Evolutionary conservation across 2,329 filamentous ascomycete species (phyloP), one percentile per base, ranked within the genome.

Genomic region (Claviceps africana): DNA sequence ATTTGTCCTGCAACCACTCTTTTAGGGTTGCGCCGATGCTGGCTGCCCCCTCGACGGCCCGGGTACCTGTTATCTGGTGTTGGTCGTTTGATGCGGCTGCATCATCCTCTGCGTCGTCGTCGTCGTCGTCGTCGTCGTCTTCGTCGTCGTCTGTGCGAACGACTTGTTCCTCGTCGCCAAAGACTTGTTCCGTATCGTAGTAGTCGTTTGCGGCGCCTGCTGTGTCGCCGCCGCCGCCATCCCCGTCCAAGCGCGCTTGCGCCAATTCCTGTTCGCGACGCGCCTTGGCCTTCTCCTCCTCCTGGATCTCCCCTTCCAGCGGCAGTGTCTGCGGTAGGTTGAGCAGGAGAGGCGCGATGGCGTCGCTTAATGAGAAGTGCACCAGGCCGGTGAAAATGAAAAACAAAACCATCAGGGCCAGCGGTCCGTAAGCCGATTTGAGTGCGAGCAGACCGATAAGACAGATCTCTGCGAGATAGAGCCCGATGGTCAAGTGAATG

Each of bases 371-470:
- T 3, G 78, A 79, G 44, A 88, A 62, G 64, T 95, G 87, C 67
- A 88, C 88, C 21, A 95, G 72, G 1, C 81, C 68, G 2, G 85
- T 86, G 65, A 91, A 85, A 58, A 94, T 62, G 22, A 93, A 72
- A 66, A 88, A 84, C 51, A 84, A 70, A 48, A 91, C 74, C 81
- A 90, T 89, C 48, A 93, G 69, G 30, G 89, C 71, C 60, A 91
- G 66, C 0, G 88, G 86, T 0, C 82, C 84, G 19, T 83, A 71
- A 0, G 81, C 79, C 1, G 74, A 70, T 7, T 79, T 81, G 49
- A 91, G 80, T 50, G 78, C 85, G 60, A 96, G 90, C 2, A 96
- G 75, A 48, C 89, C 90, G 57, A 95, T 84, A 63, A 96, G 74
- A 66, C 88, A 93, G 31, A 91, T 70, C 57, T 93, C 82, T 1